phyloP scores from a whole-genome alignment of 2,329 filamentous ascomycete genomes.

The Hyphodiscus sp. region DNA sequence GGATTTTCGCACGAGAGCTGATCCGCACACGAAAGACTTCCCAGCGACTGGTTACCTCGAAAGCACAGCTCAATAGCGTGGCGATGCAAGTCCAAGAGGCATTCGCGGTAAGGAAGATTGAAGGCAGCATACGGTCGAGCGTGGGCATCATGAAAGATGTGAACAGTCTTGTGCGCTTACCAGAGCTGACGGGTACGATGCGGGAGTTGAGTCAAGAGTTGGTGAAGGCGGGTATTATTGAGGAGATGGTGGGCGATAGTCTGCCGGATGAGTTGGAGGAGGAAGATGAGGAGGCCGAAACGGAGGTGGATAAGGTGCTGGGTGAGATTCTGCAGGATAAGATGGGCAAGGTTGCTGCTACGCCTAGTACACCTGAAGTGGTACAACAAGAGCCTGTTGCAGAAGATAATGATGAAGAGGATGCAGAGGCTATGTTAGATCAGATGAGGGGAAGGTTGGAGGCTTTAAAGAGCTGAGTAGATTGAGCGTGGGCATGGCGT shows the following conservation, averaged over 20 bases:
- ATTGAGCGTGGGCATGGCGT: slow-evolving; percentile 7
- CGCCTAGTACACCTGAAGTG: slow-evolving; percentile 47
- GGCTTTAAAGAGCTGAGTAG: slow-evolving; percentile 70
- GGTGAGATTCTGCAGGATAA: slow-evolving; percentile 84
- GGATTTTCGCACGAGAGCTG: slow-evolving; percentile 82
- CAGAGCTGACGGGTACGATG: slow-evolving; percentile 86
- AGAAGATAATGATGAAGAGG: slow-evolving; percentile 70
- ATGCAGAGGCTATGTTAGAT: slow-evolving; percentile 83
- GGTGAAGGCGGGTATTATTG: slow-evolving; percentile 91
- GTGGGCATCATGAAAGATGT: slow-evolving; percentile 97
- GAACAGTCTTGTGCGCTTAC: slow-evolving; percentile 75
- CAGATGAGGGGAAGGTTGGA: slow-evolving; percentile 91
- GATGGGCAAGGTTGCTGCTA: slow-evolving; percentile 58
- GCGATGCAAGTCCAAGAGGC: slow-evolving; percentile 98
- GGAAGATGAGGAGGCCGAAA: slow-evolving; percentile 68
- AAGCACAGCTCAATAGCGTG: slow-evolving; percentile 86
- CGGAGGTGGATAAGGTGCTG: slow-evolving; percentile 88
- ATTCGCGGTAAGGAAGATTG: slow-evolving; percentile 91
- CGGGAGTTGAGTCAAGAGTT: slow-evolving; percentile 78
- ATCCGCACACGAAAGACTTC: slow-evolving; percentile 74
- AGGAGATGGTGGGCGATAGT: slow-evolving; percentile 90
- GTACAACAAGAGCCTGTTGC: slow-evolving; percentile 45
- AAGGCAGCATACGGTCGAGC: slow-evolving; percentile 79
- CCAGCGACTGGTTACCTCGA: slow-evolving; percentile 71
- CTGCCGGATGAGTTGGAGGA: slow-evolving; percentile 71